Evolutionary conservation across 2,329 filamentous ascomycete species (phyloP), one percentile per base, ranked within the genome.

Genomic region (Tolypocladium capitatum): DNA sequence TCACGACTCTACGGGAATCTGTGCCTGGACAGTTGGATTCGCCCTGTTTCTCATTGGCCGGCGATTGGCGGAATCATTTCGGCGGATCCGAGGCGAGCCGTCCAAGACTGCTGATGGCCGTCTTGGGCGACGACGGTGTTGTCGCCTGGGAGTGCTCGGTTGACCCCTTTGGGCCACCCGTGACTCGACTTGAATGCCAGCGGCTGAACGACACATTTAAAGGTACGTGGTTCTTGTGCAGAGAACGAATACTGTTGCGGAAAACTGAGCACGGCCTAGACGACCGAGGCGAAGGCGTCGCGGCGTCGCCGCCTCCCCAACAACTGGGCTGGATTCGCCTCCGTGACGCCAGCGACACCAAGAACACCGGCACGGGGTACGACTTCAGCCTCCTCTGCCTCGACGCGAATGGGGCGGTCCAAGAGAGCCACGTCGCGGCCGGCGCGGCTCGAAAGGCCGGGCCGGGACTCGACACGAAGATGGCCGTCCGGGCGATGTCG

Each of bases 261-360:
- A n/a, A n/a, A 4, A n/a, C 51, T 51, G 38, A 51, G 27, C n/a
- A 1, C 0, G 9, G 2, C 20, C 2, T 16, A 57, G 55, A 53
- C 43, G 46, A 48, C 4, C 18, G 46, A 10, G 51, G 49, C 20
- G 38, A 47, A 20, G 43, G 32, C 7, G 33, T 56, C 6, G 34
- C 16, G 0, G 21, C 49, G 11, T 33, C 45, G 5, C 50, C 52
- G 3, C 32, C 48, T 0, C 48, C 52, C 10, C 47, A 24, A 4
- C 53, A 55, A n/a, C 32, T 56, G 32, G 40, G 40, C 8, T 57
- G 54, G 56, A 31, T 57, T 18, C 50, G 47, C 13, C 50, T 48
- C 2, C 33, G 32, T 10, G 44, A 43, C 5, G 44, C 47, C 8
- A 35, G 33, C 11, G 18, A 48, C 16, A 34, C 11, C 1, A 42